Conservation (phyloP, 176 grass and related monocot genomes). For the Poa pratensis region DNA sequence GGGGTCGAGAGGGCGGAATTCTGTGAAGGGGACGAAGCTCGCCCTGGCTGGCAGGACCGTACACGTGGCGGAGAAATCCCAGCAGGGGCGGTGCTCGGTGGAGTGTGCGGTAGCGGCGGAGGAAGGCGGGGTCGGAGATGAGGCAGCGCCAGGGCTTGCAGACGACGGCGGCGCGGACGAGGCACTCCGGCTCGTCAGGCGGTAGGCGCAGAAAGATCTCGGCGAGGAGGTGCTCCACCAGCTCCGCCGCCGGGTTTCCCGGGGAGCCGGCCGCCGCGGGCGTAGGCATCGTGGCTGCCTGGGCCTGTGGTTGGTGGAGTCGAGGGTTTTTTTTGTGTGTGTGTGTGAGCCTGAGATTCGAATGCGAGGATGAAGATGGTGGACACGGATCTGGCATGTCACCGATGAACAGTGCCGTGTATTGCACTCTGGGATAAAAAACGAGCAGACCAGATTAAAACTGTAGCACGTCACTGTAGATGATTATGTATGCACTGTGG, state of each 20-base stretch:
- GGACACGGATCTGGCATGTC: too few relatives aligned
- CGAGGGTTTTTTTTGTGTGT: not conserved
- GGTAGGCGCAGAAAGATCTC: not conserved
- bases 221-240: not conserved
- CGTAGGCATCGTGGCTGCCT: not conserved
- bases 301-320: not conserved
- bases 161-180: not conserved
- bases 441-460: too few relatives aligned
- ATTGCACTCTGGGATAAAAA: too few relatives aligned
- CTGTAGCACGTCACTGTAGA: too few relatives aligned
- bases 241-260: not conserved
- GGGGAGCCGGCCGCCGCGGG: not conserved
- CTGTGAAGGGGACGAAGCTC: not conserved
- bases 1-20: not conserved
- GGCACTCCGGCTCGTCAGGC: conserved; percentile 2
- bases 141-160: not conserved
- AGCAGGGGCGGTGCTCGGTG: not conserved
- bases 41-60: not conserved
- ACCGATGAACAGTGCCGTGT: too few relatives aligned
- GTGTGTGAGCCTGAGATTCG: not conserved
- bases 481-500: too few relatives aligned
- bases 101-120: not conserved
- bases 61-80: not conserved
- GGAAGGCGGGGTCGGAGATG: not conserved
- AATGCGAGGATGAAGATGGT: not conserved